Evolutionary conservation across 345 rosid genomes (phyloP), one percentile per base, ranked within the genome.

Genomic region (Euclidium syriacum): DNA sequence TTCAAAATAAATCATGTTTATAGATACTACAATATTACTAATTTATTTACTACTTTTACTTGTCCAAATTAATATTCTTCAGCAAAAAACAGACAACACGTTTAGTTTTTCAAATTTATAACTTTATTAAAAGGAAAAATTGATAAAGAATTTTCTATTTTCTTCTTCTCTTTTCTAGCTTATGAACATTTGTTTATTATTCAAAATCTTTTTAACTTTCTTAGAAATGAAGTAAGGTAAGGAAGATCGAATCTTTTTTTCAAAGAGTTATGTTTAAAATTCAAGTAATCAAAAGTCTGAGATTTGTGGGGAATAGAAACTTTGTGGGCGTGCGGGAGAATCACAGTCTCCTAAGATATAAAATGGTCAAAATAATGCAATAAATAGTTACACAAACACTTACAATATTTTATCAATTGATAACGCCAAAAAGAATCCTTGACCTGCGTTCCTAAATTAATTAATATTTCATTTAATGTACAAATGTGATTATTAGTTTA

Each of bases 231-330:
- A 59, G 39, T 27, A 39, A 58, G 35, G 36, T 17, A 26, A 20
- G 19, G 8, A 15, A 40, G 20, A 50, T 50, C 66, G 52, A 67
- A 58, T 49, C 29, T 32, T 16, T 58, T 20, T 3, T 0, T n/a
- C n/a, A 1, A 24, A 24, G 14, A 47, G 22, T 32, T 9, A 26
- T 9, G 20, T 52, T 4, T 52, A 62, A 52, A 40, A 15, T 46
- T 6, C n/a, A 52, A 52, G 36, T 46, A 46, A 53, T 35, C 20
- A 72, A 40, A 63, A 34, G 24, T 35, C 40, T 48, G 41, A 56
- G 67, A 51, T 19, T 69, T 71, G 67, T 73, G 73, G 79, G 78
- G 50, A 75, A 74, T 42, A 64, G 66, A 77, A 64, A 70, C 73
- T 75, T 46, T 69, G 50, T 64, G 78, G 64, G 70, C 67, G 77